These are phyloP conservation scores for Aspergillus sclerotialis DNA, from an alignment of 2,329 filamentous ascomycete species.

Conservation along the genomic window DNA sequence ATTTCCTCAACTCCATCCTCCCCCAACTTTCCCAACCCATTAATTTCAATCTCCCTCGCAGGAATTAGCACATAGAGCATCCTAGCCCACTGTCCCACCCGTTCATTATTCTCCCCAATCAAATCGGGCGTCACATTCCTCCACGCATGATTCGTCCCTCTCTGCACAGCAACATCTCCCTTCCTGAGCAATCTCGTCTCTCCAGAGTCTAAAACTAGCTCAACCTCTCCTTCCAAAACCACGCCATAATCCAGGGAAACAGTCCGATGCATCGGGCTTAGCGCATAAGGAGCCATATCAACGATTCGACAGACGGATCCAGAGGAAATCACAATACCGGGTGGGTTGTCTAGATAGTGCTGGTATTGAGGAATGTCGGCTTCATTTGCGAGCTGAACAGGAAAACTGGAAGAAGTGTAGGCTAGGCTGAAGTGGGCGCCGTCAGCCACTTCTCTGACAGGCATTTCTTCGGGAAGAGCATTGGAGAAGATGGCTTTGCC, in stretches of 20 bases:
- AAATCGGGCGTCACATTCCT: constrained; percentile 22
- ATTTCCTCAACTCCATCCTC: too few species aligned
- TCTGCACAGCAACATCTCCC: constrained; percentile 49
- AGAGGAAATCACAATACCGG: constrained; percentile 43
- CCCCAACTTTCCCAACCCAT: too few species aligned
- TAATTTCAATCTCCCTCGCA: too few species aligned
- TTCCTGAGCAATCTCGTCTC: constrained; percentile 38
- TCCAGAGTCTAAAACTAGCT: constrained; percentile 44
- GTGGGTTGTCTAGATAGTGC: constrained; percentile 36
- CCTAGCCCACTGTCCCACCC: constrained; percentile 15
- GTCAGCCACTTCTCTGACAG: constrained; percentile 21
- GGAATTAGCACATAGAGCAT: constrained; percentile 29
- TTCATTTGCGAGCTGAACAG: constrained; percentile 40
- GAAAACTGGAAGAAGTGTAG: constrained; percentile 44
- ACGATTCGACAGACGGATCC: constrained; percentile 36
- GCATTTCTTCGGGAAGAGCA: constrained; percentile 15
- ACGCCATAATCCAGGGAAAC: constrained; percentile 47
- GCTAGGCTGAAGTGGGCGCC: constrained; percentile 43
- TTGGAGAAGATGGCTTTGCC: constrained; percentile 31
- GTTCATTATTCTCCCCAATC: constrained; percentile 8
- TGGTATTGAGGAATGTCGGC: constrained; percentile 43
- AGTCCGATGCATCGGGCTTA: constrained; percentile 45
- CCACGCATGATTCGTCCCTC: constrained; percentile 35
- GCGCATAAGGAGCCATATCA: constrained; percentile 37
- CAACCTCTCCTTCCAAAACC: constrained; percentile 45